Evolutionary conservation across 2,329 filamentous ascomycete species (phyloP).

Genomic region (Arthroderma uncinatum): DNA sequence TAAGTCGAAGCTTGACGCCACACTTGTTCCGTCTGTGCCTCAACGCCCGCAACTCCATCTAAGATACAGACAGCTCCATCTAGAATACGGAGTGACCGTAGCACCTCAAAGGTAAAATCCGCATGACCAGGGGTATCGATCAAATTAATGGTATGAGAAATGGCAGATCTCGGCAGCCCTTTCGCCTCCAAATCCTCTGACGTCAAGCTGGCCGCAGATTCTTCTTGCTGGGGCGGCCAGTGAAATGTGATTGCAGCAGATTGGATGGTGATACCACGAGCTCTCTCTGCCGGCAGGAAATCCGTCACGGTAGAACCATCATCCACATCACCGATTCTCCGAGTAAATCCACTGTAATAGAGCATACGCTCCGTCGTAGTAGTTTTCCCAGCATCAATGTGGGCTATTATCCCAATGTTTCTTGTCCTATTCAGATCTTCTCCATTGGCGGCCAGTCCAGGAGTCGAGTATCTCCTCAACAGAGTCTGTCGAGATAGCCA

Average conservation of each 20-base stretch:
- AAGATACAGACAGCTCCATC: constrained; percentile 89
- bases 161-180: constrained; percentile 40
- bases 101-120: constrained; percentile 93
- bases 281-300: constrained; percentile 84
- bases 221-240: constrained; percentile 55
- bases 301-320: constrained; percentile 95
- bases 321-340: constrained; percentile 86
- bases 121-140: constrained; percentile 97
- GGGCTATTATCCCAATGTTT: constrained; percentile 97
- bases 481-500: neutral
- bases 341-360: constrained; percentile 83
- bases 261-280: constrained; percentile 92
- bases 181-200: constrained; percentile 22
- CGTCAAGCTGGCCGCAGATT: constrained; percentile 13
- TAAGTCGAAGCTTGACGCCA: constrained; percentile 85
- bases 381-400: constrained; percentile 97
- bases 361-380: constrained; percentile 99
- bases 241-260: constrained; percentile 91
- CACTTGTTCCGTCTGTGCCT: constrained; percentile 93
- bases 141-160: constrained; percentile 65
- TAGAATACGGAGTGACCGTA: constrained; percentile 75
- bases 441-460: constrained; percentile 15
- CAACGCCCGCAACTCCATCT: constrained; percentile 84
- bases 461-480: constrained; percentile 22
- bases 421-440: constrained; percentile 52